Conservation (phyloP, 176 grass and related monocot genomes). For the Phoenix dactylifera region DNA sequence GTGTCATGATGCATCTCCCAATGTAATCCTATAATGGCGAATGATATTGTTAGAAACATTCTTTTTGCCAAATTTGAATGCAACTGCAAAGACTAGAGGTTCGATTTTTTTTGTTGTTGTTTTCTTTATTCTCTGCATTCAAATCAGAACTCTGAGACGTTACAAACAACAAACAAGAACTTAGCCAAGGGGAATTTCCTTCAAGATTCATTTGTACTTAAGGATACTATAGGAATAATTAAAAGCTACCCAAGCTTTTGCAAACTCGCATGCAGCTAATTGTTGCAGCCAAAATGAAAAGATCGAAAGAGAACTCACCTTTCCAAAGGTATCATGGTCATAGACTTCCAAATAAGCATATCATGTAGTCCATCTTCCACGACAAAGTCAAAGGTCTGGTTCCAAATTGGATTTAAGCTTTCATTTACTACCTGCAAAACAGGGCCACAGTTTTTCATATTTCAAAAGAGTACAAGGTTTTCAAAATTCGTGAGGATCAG, state of each 20-base stretch:
- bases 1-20: slow-evolving; percentile 94
- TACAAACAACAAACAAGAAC: too few species aligned
- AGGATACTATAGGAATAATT: too few species aligned
- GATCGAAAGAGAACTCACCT: slow-evolving; percentile 31
- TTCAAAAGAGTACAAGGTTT: neutral
- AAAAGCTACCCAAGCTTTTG: neutral
- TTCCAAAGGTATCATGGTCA: slow-evolving; percentile 97
- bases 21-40: slow-evolving; percentile 57
- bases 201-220: too few species aligned
- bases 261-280: neutral
- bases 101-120: too few species aligned
- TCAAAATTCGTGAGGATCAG: slow-evolving; percentile 2
- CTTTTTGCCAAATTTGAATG: slow-evolving; percentile 3
- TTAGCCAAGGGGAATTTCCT: too few species aligned
- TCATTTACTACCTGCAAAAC: slow-evolving; percentile 78
- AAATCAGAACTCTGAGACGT: too few species aligned
- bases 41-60: neutral
- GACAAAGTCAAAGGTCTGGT: slow-evolving; percentile 90
- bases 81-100: neutral
- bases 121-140: too few species aligned
- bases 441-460: neutral
- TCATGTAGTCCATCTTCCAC: slow-evolving; percentile 98
- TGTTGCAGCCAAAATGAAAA: neutral
- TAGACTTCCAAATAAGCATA: slow-evolving; percentile 98
- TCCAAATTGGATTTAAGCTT: slow-evolving; percentile 86